These are phyloP conservation scores for Colletotrichum brevisporum DNA, from an alignment of 2,329 filamentous ascomycete genomes.

Conservation along the genomic window DNA sequence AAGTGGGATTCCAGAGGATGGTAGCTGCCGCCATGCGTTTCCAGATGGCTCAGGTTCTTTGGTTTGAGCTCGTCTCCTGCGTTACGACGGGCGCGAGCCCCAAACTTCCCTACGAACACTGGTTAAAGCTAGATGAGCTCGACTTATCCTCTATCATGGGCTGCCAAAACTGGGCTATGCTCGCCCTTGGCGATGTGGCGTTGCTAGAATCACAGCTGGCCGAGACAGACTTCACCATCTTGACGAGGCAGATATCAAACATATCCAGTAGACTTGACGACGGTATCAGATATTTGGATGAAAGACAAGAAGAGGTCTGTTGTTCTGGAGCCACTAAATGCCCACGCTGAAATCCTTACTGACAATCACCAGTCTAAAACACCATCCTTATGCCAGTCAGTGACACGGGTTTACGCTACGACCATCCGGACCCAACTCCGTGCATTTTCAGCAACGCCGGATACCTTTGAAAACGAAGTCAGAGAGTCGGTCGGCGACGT, in stretches of 20 bases:
- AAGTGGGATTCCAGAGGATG: slow-evolving; percentile 17
- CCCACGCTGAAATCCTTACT: neutral
- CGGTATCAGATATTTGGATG: slow-evolving; percentile 2
- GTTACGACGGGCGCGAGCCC: slow-evolving; percentile 25
- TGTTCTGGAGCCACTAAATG: too few species aligned
- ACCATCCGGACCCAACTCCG: slow-evolving; percentile 18
- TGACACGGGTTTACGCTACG: slow-evolving; percentile 33
- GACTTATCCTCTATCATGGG: slow-evolving; percentile 36
- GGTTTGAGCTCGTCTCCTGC: slow-evolving; percentile 34
- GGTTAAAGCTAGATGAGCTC: slow-evolving; percentile 21
- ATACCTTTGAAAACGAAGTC: neutral
- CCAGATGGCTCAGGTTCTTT: slow-evolving; percentile 32
- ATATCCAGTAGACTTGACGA: slow-evolving; percentile 9
- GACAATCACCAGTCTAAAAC: too few species aligned
- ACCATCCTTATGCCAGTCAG: slow-evolving; percentile 1
- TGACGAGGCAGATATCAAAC: neutral
- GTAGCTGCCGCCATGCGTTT: slow-evolving; percentile 35
- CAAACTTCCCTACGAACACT: slow-evolving; percentile 22
- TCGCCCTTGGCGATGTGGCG: slow-evolving; percentile 33
- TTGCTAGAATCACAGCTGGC: slow-evolving; percentile 6
- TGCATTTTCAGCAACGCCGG: neutral
- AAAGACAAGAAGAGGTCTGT: slow-evolving; percentile 5
- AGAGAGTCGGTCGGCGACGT: slow-evolving; percentile 11
- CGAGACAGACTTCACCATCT: neutral
- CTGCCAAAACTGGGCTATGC: slow-evolving; percentile 38